Evolutionary conservation across 2,329 filamentous ascomycete genomes (phyloP), one percentile per base, ranked within the genome.

Genomic region (Cladosporium velox): DNA sequence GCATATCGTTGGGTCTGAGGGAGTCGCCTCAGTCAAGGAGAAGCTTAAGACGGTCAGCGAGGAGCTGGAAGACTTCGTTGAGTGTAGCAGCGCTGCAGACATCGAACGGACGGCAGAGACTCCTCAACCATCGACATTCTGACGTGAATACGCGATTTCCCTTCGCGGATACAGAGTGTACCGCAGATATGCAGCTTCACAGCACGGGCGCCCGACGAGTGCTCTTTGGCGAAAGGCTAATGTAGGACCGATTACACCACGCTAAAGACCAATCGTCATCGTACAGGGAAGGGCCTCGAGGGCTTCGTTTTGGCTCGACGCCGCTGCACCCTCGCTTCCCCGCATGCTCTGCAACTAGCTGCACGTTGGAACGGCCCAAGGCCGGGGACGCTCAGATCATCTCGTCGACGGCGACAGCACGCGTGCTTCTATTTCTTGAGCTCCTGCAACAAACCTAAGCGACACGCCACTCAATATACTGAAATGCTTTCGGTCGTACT

Each of bases 21-120:
- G 92, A 0, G 90, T 94, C 14, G 85, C 88, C 6, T 91, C 91
- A 49, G 94, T 98, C 47, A 96, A 94, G 77, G 95, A 98, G 80
- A 98, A 98, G 80, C 82, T 99, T 65, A 97, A 96, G 81, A 97
- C 93, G 1, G 92, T 97, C 2, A 96, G 92, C 69, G 93, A 98
- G 77, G 95, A 98, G 80, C 81, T 98, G 65, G 95, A 98, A 77
- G 95, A 98, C 71, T 98, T 98, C 78, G 90, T 97, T 32, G 92
- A 96, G 72, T 90, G 93, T 30, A 97, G 93, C 73, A 84, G 90
- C 70, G 90, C 91, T 0, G 93, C 95, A 18, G 93, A 97, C 76
- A 91, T 92, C 64, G 76, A 75, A 44, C 55, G 55, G 32, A 12
- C 60, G 26, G 49, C 60, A 34, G 60, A 57, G 34, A 64, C 60